Conservation (phyloP, 2,329 filamentous ascomycete species). For the Knufia petricola region DNA sequence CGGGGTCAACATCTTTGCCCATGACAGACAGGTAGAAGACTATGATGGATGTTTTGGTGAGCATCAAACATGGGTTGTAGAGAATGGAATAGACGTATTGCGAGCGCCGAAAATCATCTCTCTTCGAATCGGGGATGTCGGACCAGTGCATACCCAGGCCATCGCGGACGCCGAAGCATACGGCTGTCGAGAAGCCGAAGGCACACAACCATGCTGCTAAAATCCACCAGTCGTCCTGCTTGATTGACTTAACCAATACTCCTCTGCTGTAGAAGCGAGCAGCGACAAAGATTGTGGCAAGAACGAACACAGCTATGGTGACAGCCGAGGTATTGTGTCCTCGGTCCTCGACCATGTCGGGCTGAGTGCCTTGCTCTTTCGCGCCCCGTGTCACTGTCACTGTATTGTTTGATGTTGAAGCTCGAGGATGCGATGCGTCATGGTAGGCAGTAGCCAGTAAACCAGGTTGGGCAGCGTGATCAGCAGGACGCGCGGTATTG, state of each 20-base stretch:
- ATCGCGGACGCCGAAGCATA: constrained; percentile 35
- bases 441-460: not conserved
- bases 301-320: constrained; percentile 42
- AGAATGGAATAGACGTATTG: constrained; percentile 54
- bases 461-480: no score
- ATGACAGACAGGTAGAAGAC: constrained; percentile 74
- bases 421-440: not conserved
- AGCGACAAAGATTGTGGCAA: constrained; percentile 65
- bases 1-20: constrained; percentile 60
- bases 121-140: constrained; percentile 27
- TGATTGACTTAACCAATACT: constrained; percentile 61
- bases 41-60: constrained; percentile 81
- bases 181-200: constrained; percentile 38
- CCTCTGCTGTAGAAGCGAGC: constrained; percentile 64
- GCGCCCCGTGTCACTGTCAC: no score
- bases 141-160: constrained; percentile 36
- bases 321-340: constrained; percentile 33
- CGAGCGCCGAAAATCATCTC: constrained; percentile 34
- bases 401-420: no score
- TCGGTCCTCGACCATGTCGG: constrained; percentile 23
- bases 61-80: constrained; percentile 32
- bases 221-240: constrained; percentile 74
- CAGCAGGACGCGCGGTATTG: no score
- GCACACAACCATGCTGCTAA: constrained; percentile 61
- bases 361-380: not conserved